phyloP scores from a whole-genome alignment of 176 grass and related monocot species.

The Guadua angustifolia region DNA sequence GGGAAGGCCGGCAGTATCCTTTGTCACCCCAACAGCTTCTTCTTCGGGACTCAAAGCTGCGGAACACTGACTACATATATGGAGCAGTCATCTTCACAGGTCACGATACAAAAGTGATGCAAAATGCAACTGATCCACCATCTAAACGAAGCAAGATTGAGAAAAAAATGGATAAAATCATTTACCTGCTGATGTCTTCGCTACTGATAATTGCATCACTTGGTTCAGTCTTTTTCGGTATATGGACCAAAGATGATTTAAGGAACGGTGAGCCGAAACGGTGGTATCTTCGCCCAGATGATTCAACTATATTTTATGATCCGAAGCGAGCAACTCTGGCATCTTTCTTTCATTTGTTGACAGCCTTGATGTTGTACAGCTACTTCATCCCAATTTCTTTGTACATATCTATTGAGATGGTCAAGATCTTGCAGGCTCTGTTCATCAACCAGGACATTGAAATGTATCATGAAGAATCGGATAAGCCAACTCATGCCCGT shows the following conservation, averaged over 20 bases:
- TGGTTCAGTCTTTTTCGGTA: constrained; percentile 89
- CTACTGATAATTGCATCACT: constrained; percentile 72
- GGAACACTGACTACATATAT: constrained; percentile 93
- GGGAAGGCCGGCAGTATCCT: constrained; percentile 51
- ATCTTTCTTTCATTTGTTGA: constrained; percentile 90
- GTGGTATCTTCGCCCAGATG: constrained; percentile 91
- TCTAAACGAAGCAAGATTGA: constrained; percentile 98
- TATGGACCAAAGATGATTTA: constrained; percentile 81
- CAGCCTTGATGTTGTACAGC: constrained; percentile 93
- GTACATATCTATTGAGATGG: constrained; percentile 99
- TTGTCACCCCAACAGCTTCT: constrained; percentile 87
- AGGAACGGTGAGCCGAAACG: constrained; percentile 63
- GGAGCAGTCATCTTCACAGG: constrained; percentile 93
- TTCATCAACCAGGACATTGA: constrained; percentile 90
- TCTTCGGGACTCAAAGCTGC: constrained; percentile 90
- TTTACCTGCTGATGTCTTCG: constrained; percentile 77
- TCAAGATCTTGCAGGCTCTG: constrained; percentile 90
- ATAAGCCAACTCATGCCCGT: constrained; percentile 85
- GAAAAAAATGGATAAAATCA: constrained; percentile 86
- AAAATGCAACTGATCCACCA: constrained; percentile 90
- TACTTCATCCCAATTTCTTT: constrained; percentile 98
- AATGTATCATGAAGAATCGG: constrained; percentile 97
- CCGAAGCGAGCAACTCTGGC: constrained; percentile 61
- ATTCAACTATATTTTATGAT: constrained; percentile 67
- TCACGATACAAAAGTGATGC: constrained; percentile 95